Evolutionary conservation across 2,329 filamentous ascomycete species (phyloP).

Genomic region (Xylaria arbuscula): DNA sequence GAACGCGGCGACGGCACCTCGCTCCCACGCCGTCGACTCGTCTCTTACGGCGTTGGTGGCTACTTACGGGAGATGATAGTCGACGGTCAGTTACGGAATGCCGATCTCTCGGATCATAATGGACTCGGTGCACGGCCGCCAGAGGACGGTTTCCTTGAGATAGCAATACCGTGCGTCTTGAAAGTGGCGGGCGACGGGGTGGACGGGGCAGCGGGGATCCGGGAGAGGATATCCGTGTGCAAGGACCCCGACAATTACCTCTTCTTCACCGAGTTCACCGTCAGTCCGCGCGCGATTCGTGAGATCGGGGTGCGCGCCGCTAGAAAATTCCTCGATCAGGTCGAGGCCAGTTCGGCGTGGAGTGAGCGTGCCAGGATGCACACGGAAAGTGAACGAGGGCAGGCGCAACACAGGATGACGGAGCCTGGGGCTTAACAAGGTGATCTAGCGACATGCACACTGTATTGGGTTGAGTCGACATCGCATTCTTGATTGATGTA

Average conservation of each 20-base stretch:
- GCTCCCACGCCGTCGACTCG: slow-evolving; percentile 53
- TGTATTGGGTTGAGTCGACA: background rate
- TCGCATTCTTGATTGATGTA: background rate
- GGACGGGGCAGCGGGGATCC: slow-evolving; percentile 17
- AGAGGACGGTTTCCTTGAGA: slow-evolving; percentile 55
- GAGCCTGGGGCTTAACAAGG: background rate
- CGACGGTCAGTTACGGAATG: slow-evolving; percentile 60
- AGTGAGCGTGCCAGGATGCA: slow-evolving; percentile 23
- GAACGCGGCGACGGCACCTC: slow-evolving; percentile 33
- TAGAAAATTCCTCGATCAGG: slow-evolving; percentile 38
- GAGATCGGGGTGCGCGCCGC: slow-evolving; percentile 49
- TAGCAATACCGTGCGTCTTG: slow-evolving; percentile 57
- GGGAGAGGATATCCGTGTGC: slow-evolving; percentile 51
- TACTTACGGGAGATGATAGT: slow-evolving; percentile 59
- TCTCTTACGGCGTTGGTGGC: slow-evolving; percentile 55
- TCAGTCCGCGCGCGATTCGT: slow-evolving; percentile 53
- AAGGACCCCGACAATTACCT: slow-evolving; percentile 59
- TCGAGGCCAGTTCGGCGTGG: slow-evolving; percentile 40
- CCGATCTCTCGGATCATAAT: slow-evolving; percentile 56
- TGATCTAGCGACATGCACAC: background rate
- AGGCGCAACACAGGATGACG: background rate
- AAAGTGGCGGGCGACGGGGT: slow-evolving; percentile 40
- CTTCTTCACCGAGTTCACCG: slow-evolving; percentile 63
- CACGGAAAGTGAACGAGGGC: background rate
- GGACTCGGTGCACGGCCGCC: slow-evolving; percentile 55